Evolutionary conservation across 2,329 filamentous ascomycete genomes (phyloP), one percentile per base, ranked within the genome.

Genomic region (Xylariaceae sp.): DNA sequence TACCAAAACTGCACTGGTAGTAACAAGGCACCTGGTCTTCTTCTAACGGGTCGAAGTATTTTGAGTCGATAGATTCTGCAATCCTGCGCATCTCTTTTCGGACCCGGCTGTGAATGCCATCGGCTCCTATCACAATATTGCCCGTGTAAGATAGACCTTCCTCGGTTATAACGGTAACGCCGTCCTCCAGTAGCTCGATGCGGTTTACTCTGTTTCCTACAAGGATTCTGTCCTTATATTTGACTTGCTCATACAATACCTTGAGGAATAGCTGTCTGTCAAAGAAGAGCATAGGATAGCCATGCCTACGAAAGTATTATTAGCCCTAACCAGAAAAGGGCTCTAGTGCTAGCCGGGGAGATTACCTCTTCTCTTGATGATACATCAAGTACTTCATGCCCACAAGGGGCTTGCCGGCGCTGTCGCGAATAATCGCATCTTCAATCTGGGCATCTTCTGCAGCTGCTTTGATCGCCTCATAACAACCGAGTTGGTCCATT

Each of bases 401-500:
- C 34, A 49, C 40, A 21, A 52, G 59, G 46, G 16, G 17, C 26
- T 66, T 65, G 14, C 61, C 57, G 23, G 67, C 34, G 2, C 17
- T 28, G 19, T 53, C 33, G 1, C 31, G 53, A 12, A 52, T 54
- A 26, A 48, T 17, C 19, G n/a, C 26, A 16, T 37, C 28, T 9
- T 40, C 40, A 33, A 53, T 45, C 1, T 29, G 54, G 16, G 68
- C 56, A 5, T 56, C 61, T 1, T 68, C 23, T 17, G 67, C 54
- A 6, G 65, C 52, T 1, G 46, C 21, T 21, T 66, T 59, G 6
- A 75, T 57, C 1, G 64, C 28, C 26, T 73, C 65, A 31, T 71
- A 73, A 16, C 69, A 65, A 1, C 79, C 81, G 0, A 85, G 64
- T 64, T 85, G 82, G 47, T 83, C 81, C 0, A 83, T 64, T 6